phyloP scores from a whole-genome alignment of 129 eudicot species.

The Helichrysum umbraculigerum region DNA sequence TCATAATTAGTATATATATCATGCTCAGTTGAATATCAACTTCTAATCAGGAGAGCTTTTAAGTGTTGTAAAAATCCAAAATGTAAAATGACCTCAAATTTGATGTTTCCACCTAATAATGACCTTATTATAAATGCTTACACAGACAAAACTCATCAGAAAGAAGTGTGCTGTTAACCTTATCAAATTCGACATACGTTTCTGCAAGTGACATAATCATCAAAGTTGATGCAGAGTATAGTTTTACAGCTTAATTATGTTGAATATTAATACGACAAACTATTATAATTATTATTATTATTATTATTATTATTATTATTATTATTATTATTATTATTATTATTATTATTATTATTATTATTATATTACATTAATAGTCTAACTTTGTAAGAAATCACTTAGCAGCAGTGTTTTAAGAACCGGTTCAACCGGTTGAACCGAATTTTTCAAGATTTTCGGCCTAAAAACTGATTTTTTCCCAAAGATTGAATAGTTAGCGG shows the following conservation, averaged over 20 bases:
- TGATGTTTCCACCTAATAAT: not conserved
- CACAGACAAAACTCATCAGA: not conserved
- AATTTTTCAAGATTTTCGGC: too few relatives aligned
- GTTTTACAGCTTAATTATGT: not conserved
- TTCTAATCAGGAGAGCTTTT: conserved; percentile 69
- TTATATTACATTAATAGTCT: too few relatives aligned
- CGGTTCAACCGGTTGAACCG: too few relatives aligned
- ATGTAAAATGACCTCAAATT: conserved; percentile 19
- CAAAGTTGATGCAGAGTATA: conserved; percentile 75
- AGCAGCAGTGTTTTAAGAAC: too few relatives aligned
- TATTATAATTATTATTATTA: too few relatives aligned
- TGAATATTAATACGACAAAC: not conserved
- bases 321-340: too few relatives aligned
- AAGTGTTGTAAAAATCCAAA: conserved; percentile 51
- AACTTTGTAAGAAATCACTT: too few relatives aligned
- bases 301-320: too few relatives aligned
- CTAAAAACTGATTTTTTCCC: too few relatives aligned
- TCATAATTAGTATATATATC: conserved; percentile 13
- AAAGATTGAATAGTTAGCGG: too few relatives aligned
- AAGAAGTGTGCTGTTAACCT: conserved; percentile 45
- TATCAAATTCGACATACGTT: conserved; percentile 74
- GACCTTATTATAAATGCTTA: not conserved
- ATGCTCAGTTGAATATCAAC: conserved; percentile 72
- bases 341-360: too few relatives aligned
- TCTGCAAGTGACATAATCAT: conserved; percentile 81